Evolutionary conservation across 192 early-diverging fungal genomes (phyloP), one percentile per base, ranked within the genome.

Genomic region (Allomyces arbusculus): DNA sequence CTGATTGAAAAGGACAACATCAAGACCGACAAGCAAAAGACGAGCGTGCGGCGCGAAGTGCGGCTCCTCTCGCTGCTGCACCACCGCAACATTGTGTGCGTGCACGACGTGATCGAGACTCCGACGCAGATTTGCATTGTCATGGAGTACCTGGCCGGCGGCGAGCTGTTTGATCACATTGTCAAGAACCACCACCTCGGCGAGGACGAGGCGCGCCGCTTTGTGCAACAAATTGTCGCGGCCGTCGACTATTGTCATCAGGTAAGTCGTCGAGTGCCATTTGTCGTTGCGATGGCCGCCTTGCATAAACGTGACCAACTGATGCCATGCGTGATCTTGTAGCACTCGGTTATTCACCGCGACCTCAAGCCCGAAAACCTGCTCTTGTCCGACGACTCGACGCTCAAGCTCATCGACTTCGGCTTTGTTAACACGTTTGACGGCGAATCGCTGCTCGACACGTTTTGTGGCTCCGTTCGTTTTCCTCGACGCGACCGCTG

Each of bases 301-400:
- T 0, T 40, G n/a, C n/a, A n/a, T 40, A 0, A 40, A 9, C 67
- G 9, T 9, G 61, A 43, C 61, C 24, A 69, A 14, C n/a, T 66
- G 33, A 63, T 63, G 25, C 22, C 28, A 16, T 25, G 28, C 40
- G 23, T 16, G 10, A 20, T 24, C 7, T 71, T 33, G 24, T 68
- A 84, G 78, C 78, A 82, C 62, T 77, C 78, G 24, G 74, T 83
- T 22, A 81, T 83, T 23, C 80, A 84, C 62, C 73, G 81, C 25
- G 82, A 84, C 61, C 63, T 84, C n/a, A 84, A 84, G 62, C 82
- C 82, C 10, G 82, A 84, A 63, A 84, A 84, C 67, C 75, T 84
- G 40, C 69, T 84, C 10, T 71, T 84, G 24, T 76, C 80, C 23
- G 67, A 71, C 61, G 68, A 79, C n/a, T 66, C 71, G 14, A 69